Evolutionary conservation across 352 stramenopile genomes (phyloP).

Genomic region (Saprolegnia diclina): DNA sequence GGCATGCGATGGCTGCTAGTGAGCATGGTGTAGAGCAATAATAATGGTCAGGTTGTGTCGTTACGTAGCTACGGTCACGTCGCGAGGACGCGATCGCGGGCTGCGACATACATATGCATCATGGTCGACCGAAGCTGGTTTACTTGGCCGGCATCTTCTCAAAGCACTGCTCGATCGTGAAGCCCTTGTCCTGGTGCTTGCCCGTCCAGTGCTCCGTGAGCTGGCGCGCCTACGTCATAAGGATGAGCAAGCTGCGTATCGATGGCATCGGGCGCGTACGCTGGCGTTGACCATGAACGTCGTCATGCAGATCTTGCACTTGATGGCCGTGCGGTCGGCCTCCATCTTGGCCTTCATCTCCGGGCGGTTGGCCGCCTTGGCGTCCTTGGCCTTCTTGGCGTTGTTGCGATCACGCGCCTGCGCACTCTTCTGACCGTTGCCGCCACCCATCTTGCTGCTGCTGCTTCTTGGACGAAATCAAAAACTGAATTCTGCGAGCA

Average conservation of each 20-base stretch:
- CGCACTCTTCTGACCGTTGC: slow-evolving; percentile 77
- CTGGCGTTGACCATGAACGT: slow-evolving; percentile 82
- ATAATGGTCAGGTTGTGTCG: background rate
- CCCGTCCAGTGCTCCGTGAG: slow-evolving; percentile 79
- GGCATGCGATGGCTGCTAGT: no score
- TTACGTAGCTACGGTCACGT: no score
- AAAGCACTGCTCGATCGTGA: slow-evolving; percentile 76
- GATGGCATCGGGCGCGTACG: slow-evolving; percentile 35
- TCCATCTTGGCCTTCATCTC: slow-evolving; percentile 79
- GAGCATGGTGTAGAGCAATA: slow-evolving; percentile 5
- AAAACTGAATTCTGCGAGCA: background rate
- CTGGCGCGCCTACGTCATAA: slow-evolving; percentile 38
- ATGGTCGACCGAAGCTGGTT: no score
- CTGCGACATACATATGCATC: no score
- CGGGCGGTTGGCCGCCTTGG: slow-evolving; percentile 73
- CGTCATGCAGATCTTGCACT: slow-evolving; percentile 86
- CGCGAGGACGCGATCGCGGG: no score
- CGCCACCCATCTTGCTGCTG: slow-evolving; percentile 52
- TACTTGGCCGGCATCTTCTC: slow-evolving; percentile 7
- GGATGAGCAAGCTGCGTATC: background rate
- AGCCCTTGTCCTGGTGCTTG: slow-evolving; percentile 72
- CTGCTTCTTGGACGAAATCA: background rate
- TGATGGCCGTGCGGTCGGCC: slow-evolving; percentile 67
- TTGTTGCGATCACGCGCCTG: slow-evolving; percentile 79
- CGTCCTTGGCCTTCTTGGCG: slow-evolving; percentile 79